A percentile compares a stretch with the other conserved stretches of the same genome.
These are phyloP conservation scores for Achaetomiella virescens DNA, from an alignment of 495 filamentous ascomycete genomes.

Conservation along the genomic window DNA sequence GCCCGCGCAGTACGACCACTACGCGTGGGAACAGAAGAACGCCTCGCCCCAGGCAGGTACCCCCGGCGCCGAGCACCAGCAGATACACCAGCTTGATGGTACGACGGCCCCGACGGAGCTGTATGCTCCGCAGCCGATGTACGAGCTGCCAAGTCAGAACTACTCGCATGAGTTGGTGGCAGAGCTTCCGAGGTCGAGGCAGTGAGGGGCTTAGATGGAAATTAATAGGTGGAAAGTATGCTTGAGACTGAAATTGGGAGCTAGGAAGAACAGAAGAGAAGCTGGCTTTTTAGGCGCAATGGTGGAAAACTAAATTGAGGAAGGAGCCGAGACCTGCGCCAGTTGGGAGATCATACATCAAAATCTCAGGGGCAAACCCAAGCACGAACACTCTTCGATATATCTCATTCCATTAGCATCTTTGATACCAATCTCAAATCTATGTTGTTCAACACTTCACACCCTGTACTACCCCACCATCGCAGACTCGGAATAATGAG, in stretches of 20 bases:
- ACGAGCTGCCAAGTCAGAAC: conserved; percentile 26
- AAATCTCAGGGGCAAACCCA: too few species aligned
- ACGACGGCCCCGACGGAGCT: conserved; percentile 18
- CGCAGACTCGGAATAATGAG: too few species aligned
- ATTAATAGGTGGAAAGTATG: neutral
- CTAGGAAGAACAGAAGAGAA: neutral
- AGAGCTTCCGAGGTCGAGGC: neutral
- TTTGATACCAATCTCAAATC: too few species aligned
- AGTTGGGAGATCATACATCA: too few species aligned
- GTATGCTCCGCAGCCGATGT: conserved; percentile 21
- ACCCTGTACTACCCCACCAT: too few species aligned
- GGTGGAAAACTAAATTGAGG: too few species aligned
- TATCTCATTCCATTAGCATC: too few species aligned
- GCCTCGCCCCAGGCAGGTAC: neutral
- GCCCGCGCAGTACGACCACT: conserved; percentile 12
- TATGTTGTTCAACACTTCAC: too few species aligned
- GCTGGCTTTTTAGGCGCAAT: neutral
- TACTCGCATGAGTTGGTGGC: conserved; percentile 29
- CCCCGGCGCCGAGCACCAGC: neutral
- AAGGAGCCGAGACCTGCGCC: too few species aligned
- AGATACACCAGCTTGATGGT: conserved; percentile 23
- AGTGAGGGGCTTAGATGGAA: neutral
- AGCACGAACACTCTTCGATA: too few species aligned
- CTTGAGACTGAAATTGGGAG: neutral
- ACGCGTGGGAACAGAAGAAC: conserved; percentile 18